Base-by-base conservation (phyloP, 2,329 filamentous ascomycete genomes). In the Talaromyces sp. region DNA sequence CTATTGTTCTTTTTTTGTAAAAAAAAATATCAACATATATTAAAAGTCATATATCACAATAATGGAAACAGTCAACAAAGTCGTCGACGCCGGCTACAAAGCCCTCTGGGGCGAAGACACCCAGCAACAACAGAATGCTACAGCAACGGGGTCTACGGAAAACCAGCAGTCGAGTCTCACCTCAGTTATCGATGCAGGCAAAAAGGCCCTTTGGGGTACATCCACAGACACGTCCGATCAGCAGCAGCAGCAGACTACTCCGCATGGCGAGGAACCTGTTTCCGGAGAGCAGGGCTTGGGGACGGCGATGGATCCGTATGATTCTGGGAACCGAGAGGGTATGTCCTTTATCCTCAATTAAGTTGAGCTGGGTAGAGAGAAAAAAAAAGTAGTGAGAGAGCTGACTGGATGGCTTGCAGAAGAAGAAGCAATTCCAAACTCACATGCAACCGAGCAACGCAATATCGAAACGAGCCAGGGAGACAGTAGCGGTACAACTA, bases 241-340 rank as follows among this genome's bases (percentile, higher is more conserved):
- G 59, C 57, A 61, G 54, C 65, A 76, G 12, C 64, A 69, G 59
- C 57, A 61, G 54, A 62, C 56, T 32, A 57, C 65, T 67, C 64
- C 76, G 58, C 73, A 72, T 43, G 79, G 79, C 53, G 74, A 76
- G 66, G 91, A 95, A 76, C 91, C 91, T 19, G 73, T 92, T 51
- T 88, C 89, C 21, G 91, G 91, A 24, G 78, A 85, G 56, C 78
- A 81, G 60, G 91, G 91, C 43, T 78, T 88, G 70, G 88, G 89
- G 4, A 81, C 82, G 26, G 81, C 80, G 50, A 85, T 83, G 12
- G 87, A 93, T 72, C 91, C 91, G 0, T 95, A 87, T 67, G 91
- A 94, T 70, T 85, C 85, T 61, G 91, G 91, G 54, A 94, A 94
- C 72, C 76, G 84, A n/a, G 81, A 85, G 78, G 82, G 80, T 85